phyloP scores from a whole-genome alignment of 2,329 filamentous ascomycete species.

The Aureobasidium mangrovei region DNA sequence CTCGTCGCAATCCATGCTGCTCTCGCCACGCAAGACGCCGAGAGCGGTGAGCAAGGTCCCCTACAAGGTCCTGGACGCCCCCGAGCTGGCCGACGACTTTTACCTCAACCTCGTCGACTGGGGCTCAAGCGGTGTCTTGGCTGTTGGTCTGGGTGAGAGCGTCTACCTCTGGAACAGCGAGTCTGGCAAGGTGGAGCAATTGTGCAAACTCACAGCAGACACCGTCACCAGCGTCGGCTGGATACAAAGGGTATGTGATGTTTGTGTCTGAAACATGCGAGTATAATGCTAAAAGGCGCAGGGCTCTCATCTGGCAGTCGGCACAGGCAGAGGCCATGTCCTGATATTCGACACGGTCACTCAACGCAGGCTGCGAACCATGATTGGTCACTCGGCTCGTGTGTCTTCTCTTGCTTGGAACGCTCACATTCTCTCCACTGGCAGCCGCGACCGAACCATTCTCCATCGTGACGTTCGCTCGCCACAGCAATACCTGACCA shows the following conservation, averaged over 20 bases:
- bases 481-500: constrained; percentile 80
- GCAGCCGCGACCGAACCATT: constrained; percentile 85
- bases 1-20: constrained; percentile 84
- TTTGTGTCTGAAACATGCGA: not conserved
- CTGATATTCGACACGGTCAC: constrained; percentile 97
- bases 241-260: constrained; percentile 67
- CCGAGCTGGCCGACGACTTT: constrained; percentile 93
- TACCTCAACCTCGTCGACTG: constrained; percentile 97
- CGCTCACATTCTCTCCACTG: constrained; percentile 91
- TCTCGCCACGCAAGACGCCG: constrained; percentile 81
- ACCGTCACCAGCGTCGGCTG: constrained; percentile 94
- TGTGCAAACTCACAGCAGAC: constrained; percentile 88
- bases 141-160: constrained; percentile 82
- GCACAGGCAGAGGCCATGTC: constrained; percentile 86
- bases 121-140: constrained; percentile 90
- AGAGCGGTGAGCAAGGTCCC: constrained; percentile 91
- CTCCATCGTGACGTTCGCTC: constrained; percentile 92
- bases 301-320: constrained; percentile 90
- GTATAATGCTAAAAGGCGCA: constrained; percentile 21
- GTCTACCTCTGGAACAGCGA: constrained; percentile 99
- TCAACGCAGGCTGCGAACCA: constrained; percentile 75
- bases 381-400: constrained; percentile 90
- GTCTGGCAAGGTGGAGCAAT: constrained; percentile 80
- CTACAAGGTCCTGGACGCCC: constrained; percentile 94
- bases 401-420: constrained; percentile 97